Conservation (phyloP, 2,329 filamentous ascomycete species). For the Aspergillus sp. region DNA sequence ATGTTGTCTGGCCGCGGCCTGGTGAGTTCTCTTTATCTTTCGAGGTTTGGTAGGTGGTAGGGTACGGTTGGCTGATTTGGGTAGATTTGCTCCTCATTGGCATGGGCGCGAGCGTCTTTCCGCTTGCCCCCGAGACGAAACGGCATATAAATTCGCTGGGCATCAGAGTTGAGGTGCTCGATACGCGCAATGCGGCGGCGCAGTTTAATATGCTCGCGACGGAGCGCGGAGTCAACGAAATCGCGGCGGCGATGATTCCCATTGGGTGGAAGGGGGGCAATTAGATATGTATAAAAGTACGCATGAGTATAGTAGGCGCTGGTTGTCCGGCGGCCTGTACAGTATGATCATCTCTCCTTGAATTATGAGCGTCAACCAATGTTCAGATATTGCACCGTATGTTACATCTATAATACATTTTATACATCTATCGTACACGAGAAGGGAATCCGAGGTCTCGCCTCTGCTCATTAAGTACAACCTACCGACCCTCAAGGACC, state of each 20-base stretch:
- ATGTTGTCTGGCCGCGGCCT: constrained; percentile 81
- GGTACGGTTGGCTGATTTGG: constrained; percentile 2
- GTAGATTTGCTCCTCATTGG: constrained; percentile 68
- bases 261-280: constrained; percentile 67
- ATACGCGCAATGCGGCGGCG: constrained; percentile 89
- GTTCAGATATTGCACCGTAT: not conserved
- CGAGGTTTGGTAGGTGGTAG: not conserved
- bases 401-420: not conserved
- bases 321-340: not conserved
- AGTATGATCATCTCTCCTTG: not conserved
- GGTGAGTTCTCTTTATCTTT: constrained; percentile 54
- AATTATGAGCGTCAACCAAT: not conserved
- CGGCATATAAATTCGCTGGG: constrained; percentile 72
- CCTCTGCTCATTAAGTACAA: not conserved
- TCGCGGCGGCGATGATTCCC: constrained; percentile 85
- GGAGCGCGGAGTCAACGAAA: constrained; percentile 78
- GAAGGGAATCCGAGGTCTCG: not conserved
- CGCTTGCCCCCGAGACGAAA: constrained; percentile 73
- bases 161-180: constrained; percentile 81
- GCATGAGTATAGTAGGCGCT: too few species aligned
- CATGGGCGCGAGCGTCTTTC: constrained; percentile 71
- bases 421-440: not conserved
- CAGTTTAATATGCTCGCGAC: constrained; percentile 96
- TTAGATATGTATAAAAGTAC: constrained; percentile 1
- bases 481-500: constrained; percentile 11